Conservation (phyloP, 352 stramenopile genomes). For the Albugo candida region DNA sequence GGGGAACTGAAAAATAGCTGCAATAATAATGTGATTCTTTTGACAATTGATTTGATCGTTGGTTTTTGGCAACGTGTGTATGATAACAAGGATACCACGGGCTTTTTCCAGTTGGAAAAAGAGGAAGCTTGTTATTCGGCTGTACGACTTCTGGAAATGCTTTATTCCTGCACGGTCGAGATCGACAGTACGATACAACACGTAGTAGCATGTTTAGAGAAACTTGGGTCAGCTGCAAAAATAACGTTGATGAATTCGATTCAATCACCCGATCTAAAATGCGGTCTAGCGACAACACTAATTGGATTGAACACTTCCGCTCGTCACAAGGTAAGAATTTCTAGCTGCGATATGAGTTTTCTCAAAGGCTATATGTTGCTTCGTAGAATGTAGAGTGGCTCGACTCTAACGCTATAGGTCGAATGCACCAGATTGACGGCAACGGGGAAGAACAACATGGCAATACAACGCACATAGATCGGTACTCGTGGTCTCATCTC, state of each 20-base stretch:
- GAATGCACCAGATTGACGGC: constrained; percentile 15
- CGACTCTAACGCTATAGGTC: constrained; percentile 47
- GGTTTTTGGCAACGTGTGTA: too few relatives aligned
- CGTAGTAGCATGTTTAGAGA: constrained; percentile 31
- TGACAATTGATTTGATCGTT: too few relatives aligned
- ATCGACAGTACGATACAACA: constrained; percentile 50
- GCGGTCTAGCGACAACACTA: constrained; percentile 34
- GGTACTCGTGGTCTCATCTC: constrained; percentile 67
- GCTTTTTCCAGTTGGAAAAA: constrained; percentile 15
- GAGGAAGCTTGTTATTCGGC: constrained; percentile 38
- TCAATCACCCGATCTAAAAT: constrained; percentile 35
- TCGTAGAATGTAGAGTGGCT: constrained; percentile 42
- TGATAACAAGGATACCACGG: too few relatives aligned
- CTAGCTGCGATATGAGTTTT: too few relatives aligned
- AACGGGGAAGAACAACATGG: too few relatives aligned
- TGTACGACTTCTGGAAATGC: constrained; percentile 59
- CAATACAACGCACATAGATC: constrained; percentile 17
- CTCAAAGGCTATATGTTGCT: too few relatives aligned
- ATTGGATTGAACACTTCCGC: constrained; percentile 59
- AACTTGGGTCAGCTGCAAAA: constrained; percentile 28
- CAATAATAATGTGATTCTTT: too few relatives aligned
- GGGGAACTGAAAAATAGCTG: too few relatives aligned
- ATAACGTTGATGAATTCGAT: constrained; percentile 39
- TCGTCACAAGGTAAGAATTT: constrained; percentile 21
- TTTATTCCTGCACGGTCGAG: constrained; percentile 54